Base-by-base conservation (phyloP, 2,329 filamentous ascomycete species). In the Alternaria dauci region DNA sequence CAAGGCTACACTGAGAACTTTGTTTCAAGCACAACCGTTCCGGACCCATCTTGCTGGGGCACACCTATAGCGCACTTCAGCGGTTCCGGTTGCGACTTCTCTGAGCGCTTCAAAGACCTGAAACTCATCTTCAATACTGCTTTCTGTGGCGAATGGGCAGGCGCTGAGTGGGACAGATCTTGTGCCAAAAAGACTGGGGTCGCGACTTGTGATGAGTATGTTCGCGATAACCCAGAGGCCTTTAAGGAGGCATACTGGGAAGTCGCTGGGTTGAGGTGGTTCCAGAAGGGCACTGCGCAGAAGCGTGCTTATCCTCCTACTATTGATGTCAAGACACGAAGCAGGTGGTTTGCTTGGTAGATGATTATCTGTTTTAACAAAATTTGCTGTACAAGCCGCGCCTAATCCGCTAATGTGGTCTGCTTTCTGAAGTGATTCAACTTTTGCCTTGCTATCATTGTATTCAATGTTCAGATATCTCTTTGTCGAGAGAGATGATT, bases 91-190 rank as follows among this genome's bases (percentile, higher is more conserved):
- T 79, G 77, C 58, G 71, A 77, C 55, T 90, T 95, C 63, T 51
- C 61, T 1, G 20, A 61, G 34, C 59, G 64, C 18, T 78, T 80
- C 65, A 62, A 65, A 26, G 66, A 75, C 34, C 62, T 74, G 42
- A 67, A 63, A 25, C 64, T 78, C 48, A 75, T 85, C 34, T 79
- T 86, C 55, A 80, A 86, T 68, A 82, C 78, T 0, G 80, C 82
- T 1, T 85, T 86, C 68, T 86, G 84, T 54, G 84, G 85, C 39
- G 79, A 82, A 44, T 86, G 84, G 84, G 84, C 84, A 11, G 84
- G 84, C n/a, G 70, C 63, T 36, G 69, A 89, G 44, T 96, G 90
- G 89, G 71, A 74, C 41, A 69, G 77, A 26, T 52, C 51, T 4
- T 75, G 74, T 55, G 58, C 52, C 14, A 55, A 52, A 8, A 75